Percentiles rank a stretch among this genome's conserved stretches.
Conservation (phyloP, 2,329 filamentous ascomycete genomes). For the Acrocalymma vagum region DNA sequence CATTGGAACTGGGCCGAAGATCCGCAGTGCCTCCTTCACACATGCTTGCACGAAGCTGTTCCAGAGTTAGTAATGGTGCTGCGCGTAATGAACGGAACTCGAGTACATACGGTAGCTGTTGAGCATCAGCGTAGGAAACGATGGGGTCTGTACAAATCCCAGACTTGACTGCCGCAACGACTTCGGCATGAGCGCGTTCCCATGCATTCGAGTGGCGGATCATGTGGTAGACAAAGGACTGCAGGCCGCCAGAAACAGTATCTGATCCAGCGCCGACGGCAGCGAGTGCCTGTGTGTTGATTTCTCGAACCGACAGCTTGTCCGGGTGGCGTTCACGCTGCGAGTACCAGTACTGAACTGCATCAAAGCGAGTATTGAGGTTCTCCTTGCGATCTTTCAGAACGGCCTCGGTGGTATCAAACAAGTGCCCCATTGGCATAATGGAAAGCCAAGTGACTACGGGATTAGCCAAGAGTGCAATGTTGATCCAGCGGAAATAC, state of each 20-base stretch:
- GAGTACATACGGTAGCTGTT: conserved; percentile 45
- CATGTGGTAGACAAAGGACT: conserved; percentile 48
- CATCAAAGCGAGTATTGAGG: conserved; percentile 40
- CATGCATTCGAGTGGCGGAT: conserved; percentile 30
- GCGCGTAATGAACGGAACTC: no score
- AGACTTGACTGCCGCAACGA: conserved; percentile 4
- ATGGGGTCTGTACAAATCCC: conserved; percentile 1
- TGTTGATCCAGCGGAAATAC: conserved; percentile 27
- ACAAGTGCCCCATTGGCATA: conserved; percentile 48
- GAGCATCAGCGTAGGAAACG: conserved; percentile 31
- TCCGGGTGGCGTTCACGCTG: conserved; percentile 44
- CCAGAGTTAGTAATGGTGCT: no score
- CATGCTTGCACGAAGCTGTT: conserved; percentile 40
- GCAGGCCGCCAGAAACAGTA: conserved; percentile 45
- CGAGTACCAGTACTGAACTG: conserved; percentile 49
- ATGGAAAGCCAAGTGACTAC: conserved; percentile 46
- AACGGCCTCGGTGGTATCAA: conserved; percentile 45
- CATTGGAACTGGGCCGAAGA: conserved; percentile 40
- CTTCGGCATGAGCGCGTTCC: no score
- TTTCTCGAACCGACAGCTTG: conserved; percentile 42
- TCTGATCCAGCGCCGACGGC: conserved; percentile 51
- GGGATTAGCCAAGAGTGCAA: conserved; percentile 49
- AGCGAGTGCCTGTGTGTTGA: conserved; percentile 43
- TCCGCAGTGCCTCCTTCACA: conserved; percentile 47
- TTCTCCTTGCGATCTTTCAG: conserved; percentile 45